phyloP scores from a whole-genome alignment of 805 yeast species.

The Hanseniaspora clermontiae region DNA sequence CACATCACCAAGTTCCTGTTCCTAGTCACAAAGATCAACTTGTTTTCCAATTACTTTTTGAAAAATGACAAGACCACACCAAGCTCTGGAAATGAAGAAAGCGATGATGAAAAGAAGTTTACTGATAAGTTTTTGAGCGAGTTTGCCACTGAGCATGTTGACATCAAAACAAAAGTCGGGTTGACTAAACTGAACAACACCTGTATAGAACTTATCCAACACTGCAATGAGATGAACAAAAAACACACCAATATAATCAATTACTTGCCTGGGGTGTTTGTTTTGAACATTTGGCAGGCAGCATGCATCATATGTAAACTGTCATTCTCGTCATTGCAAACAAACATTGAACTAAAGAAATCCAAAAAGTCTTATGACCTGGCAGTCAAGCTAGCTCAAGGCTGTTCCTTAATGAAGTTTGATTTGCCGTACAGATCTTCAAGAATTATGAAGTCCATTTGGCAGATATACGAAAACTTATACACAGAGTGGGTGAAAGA shows the following conservation, averaged over 20 bases:
- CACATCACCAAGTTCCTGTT: constrained; percentile 58
- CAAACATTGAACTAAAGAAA: constrained; percentile 51
- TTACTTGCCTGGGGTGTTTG: constrained; percentile 72
- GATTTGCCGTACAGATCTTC: constrained; percentile 88
- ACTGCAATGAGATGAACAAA: constrained; percentile 49
- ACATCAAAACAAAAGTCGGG: constrained; percentile 57
- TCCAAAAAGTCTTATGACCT: constrained; percentile 59
- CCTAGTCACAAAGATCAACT: constrained; percentile 64
- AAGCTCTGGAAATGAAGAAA: background rate
- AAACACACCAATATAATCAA: constrained; percentile 51
- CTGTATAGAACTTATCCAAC: constrained; percentile 56
- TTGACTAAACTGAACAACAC: constrained; percentile 69
- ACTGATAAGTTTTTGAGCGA: constrained; percentile 2
- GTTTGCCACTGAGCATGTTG: constrained; percentile 16
- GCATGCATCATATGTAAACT: constrained; percentile 71
- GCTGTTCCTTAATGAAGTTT: constrained; percentile 77
- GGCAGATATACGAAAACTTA: constrained; percentile 71
- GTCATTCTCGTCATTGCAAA: constrained; percentile 59
- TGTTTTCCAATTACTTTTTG: constrained; percentile 68
- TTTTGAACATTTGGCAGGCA: constrained; percentile 82
- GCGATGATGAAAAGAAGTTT: background rate
- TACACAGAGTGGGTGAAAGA: constrained; percentile 36
- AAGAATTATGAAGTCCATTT: constrained; percentile 85
- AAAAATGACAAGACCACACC: constrained; percentile 28
- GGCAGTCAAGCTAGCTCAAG: constrained; percentile 56